Evolutionary conservation across 805 yeast species (phyloP).

Genomic region (Metschnikowia aberdeeniae): DNA sequence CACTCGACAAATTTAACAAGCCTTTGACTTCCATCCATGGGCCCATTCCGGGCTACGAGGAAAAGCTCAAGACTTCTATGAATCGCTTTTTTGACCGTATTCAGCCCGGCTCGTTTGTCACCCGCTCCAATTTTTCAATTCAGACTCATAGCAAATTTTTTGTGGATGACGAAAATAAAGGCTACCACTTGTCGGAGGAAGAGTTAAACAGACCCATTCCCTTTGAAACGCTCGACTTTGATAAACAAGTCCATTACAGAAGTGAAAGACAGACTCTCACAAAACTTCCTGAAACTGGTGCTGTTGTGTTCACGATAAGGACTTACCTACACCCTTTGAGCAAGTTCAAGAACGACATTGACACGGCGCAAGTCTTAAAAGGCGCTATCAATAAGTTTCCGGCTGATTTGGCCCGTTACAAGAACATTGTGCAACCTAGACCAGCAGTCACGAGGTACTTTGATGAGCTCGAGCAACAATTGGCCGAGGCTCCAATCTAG

Average conservation of each 20-base stretch:
- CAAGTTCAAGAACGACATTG: conserved; percentile 43
- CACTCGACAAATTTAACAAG: conserved; percentile 32
- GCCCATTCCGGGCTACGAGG: conserved; percentile 41
- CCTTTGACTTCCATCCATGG: conserved; percentile 38
- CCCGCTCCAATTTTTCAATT: conserved; percentile 38
- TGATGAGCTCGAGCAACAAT: conserved; percentile 8
- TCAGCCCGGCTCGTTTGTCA: conserved; percentile 35
- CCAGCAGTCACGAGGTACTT: conserved; percentile 46
- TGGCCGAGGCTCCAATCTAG: neutral
- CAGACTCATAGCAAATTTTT: conserved; percentile 31
- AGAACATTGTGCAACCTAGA: conserved; percentile 66
- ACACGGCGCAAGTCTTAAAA: conserved; percentile 45
- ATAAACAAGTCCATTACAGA: conserved; percentile 49
- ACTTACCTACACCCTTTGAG: conserved; percentile 56
- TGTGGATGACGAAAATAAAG: conserved; percentile 39
- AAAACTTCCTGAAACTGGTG: conserved; percentile 45
- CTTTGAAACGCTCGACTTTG: conserved; percentile 32
- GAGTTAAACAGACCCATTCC: conserved; percentile 23
- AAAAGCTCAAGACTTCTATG: conserved; percentile 38
- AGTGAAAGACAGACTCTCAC: conserved; percentile 58
- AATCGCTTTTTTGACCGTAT: conserved; percentile 37
- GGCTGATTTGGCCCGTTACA: conserved; percentile 55
- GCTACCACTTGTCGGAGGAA: conserved; percentile 31
- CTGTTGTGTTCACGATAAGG: conserved; percentile 49
- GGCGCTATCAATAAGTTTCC: conserved; percentile 66